Base-by-base conservation (phyloP, 306 rosid genomes). In the Bauhinia variegata region DNA sequence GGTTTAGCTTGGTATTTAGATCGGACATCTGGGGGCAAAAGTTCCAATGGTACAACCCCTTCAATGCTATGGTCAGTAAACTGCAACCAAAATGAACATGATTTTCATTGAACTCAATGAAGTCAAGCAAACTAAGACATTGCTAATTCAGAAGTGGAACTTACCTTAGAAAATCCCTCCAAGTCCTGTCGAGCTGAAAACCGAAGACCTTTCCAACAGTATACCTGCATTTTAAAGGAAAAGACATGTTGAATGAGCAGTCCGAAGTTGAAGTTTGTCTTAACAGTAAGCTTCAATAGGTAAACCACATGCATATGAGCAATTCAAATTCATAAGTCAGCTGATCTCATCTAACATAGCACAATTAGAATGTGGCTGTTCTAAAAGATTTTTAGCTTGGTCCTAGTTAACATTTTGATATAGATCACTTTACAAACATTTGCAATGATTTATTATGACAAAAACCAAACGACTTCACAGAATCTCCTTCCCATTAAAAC, bases 131-230 rank as follows among this genome's bases (percentile, higher is more conserved):
- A 51, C 15, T 43, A 37, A 63, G 33, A 14, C 57, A 68, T 62
- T 16, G 70, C 23, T 4, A n/a, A 10, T 7, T 32, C 6, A 14
- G 60, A 62, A 44, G 54, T 19, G 23, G 70, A 65, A 28, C 79
- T 51, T 80, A 89, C 98, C 80, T 84, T 82, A 14, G 98, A 93
- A 80, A 93, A 93, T 53, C 98, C 98, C 42, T 93, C 98, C 76
- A 93, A 88, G 81, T 93, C 98, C 63, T 93, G 98, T 52, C 98
- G 85, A 65, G 98, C 98, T 11, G 98, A 83, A 75, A 93, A 84
- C 53, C 97, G 86, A 54, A 93, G 89, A 59, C 98, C 91, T 82
- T 93, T 93, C 98, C 98, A 93, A 87, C 97, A 93, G 61, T 86
- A 93, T 72, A 93, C 98, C 98, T 92, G 89, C 75, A 80, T 60